Base-by-base conservation (phyloP, 1,139 yeast genomes). In the Pichia sp. region DNA sequence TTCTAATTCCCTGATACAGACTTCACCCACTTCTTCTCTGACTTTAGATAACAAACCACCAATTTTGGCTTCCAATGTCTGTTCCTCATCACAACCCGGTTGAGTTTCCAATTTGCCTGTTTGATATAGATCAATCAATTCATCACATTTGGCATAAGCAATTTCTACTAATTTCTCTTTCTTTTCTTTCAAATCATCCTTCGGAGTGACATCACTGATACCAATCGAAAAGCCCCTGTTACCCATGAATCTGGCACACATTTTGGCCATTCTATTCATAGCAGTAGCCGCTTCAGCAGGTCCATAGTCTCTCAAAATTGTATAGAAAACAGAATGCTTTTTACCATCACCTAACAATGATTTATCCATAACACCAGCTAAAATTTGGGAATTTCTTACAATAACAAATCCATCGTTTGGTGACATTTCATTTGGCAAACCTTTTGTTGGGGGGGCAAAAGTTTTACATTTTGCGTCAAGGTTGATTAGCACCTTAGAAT, bases 71-170 rank as follows among this genome's bases (percentile, higher is more conserved):
- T 95, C 99, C 64, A 95, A 77, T 0, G 99, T 95, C 69, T 95
- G 97, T 67, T 95, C 99, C 72, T 92, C 98, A 67, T 93, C 87
- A 79, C 99, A 93, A 72, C 99, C 99, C 0, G 99, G 99, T 68
- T 95, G 99, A 0, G 99, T 92, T 70, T 93, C 99, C 62, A 95
- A 79, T 67, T 89, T 90, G 5, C 99, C 99, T 52, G 83, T 77
- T 59, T 88, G 85, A 69, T 82, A 89, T 61, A 81, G 77, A 57
- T 81, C 83, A 75, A 95, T 95, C 61, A 95, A 79, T 64, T 89
- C 95, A 67, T 93, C 97, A 80, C 98, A 92, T 73, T 89, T 87
- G 42, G 81, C 77, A 70, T 95, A 95, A 0, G 99, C 99, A 64
- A 78, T 79, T 70, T 92, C 97, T 46, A 95, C 98, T 81, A 93